A percentile compares a stretch with the other conserved stretches of the same genome.
Conservation (phyloP, 208 protist species). For the Acanthamoeba triangularis region DNA sequence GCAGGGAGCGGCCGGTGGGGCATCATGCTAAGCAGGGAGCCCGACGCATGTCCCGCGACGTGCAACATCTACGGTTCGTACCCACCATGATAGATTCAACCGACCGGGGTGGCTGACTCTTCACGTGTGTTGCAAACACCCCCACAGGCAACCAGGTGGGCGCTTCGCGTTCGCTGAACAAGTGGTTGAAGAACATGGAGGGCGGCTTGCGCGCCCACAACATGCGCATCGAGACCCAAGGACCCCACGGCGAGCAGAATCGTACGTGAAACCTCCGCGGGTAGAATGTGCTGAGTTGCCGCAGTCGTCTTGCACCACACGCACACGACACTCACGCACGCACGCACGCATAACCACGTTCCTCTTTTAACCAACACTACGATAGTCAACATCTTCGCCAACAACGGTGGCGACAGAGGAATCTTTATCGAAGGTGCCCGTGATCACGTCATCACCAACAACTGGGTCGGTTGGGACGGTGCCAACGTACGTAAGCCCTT, state of each 20-base stretch:
- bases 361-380: neutral
- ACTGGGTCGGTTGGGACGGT: neutral
- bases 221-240: neutral
- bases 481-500: neutral
- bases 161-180: too few relatives aligned
- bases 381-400: neutral
- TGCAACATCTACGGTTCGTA: neutral
- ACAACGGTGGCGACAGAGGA: neutral
- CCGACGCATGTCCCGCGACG: neutral
- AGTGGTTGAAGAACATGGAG: neutral
- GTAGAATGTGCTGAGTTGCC: neutral
- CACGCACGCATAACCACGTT: neutral
- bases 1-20: neutral
- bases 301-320: too few relatives aligned
- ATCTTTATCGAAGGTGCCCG: neutral
- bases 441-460: neutral
- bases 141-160: neutral
- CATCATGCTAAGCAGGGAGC: neutral
- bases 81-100: neutral
- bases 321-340: neutral
- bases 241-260: neutral
- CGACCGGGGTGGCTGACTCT: neutral
- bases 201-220: neutral
- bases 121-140: too few relatives aligned
- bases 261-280: too few relatives aligned